Evolutionary conservation across 768 basidiomycete species (phyloP).

Genomic region (Tephrocybe sp.): DNA sequence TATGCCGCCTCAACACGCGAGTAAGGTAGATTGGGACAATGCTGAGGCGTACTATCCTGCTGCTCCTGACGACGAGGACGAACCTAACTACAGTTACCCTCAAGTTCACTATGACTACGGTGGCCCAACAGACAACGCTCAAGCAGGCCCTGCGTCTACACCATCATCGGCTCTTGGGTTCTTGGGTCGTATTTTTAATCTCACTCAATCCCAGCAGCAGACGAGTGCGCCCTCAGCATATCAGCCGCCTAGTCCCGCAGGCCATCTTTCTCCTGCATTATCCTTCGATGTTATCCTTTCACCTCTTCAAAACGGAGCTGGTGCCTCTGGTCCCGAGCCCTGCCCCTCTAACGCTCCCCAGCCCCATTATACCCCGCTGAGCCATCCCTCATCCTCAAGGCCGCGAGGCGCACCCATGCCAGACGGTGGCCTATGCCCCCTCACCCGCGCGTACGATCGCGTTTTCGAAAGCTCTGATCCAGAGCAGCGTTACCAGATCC

Average conservation of each 20-base stretch:
- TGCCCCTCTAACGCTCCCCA: not conserved
- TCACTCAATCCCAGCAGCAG: not conserved
- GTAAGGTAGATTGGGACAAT: not conserved
- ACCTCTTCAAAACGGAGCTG: not conserved
- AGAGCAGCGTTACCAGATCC: not conserved
- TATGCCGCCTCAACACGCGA: not conserved
- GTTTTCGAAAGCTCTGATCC: not conserved
- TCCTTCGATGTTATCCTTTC: not conserved
- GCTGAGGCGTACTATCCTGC: not conserved
- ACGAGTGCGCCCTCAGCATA: not conserved
- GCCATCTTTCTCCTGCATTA: not conserved
- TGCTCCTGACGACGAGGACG: not conserved
- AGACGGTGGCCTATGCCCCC: not conserved
- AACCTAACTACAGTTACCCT: not conserved
- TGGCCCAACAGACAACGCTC: no score
- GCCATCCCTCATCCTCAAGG: not conserved
- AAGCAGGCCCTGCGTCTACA: no score
- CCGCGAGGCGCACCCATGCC: not conserved
- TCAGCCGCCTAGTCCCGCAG: not conserved
- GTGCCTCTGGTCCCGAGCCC: not conserved
- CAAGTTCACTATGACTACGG: no score
- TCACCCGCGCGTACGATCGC: not conserved
- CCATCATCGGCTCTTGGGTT: not conserved
- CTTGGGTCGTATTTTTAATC: not conserved
- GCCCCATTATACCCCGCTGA: not conserved